Evolutionary conservation across 352 stramenopile species (phyloP).

Genomic region (Globisporangium emineosum): DNA sequence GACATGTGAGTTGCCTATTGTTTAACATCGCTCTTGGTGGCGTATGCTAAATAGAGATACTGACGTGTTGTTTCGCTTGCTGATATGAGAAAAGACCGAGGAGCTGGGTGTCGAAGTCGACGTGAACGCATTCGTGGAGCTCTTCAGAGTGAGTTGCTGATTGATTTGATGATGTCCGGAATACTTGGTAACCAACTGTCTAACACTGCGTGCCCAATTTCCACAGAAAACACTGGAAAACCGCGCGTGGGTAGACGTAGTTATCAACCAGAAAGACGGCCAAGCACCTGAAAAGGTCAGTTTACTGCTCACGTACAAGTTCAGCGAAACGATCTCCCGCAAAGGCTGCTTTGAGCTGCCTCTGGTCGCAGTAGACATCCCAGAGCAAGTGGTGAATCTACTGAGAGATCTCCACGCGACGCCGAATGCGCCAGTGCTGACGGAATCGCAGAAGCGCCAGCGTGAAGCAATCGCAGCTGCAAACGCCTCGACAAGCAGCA

Average conservation of each 20-base stretch:
- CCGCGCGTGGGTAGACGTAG: conserved; percentile 36
- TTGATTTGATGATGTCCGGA: no score
- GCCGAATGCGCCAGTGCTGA: conserved; percentile 33
- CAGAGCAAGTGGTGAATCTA: conserved; percentile 32
- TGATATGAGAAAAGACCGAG: conserved; percentile 25
- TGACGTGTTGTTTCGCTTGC: background rate
- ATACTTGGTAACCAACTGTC: no score
- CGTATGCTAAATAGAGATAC: background rate
- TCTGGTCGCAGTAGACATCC: conserved; percentile 26
- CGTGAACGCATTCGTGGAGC: conserved; percentile 23
- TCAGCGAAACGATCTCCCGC: conserved; percentile 49
- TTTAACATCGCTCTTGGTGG: no score
- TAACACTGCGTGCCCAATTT: background rate
- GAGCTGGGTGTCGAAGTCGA: conserved; percentile 58
- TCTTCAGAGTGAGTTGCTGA: conserved; percentile 31
- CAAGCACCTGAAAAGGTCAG: conserved; percentile 13
- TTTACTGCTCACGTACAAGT: conserved; percentile 60
- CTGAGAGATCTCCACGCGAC: conserved; percentile 35
- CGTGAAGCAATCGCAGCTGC: background rate
- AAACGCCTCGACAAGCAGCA: background rate
- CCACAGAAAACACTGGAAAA: conserved; percentile 40
- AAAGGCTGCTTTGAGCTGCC: conserved; percentile 45
- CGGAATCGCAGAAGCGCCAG: conserved; percentile 23
- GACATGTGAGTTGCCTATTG: background rate
- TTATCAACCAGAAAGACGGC: conserved; percentile 19